A percentile compares a stretch with the other conserved stretches of the same genome.
These are phyloP conservation scores for Lipomyces spencermartinsiae DNA, from an alignment of 805 yeast species.

Conservation along the genomic window DNA sequence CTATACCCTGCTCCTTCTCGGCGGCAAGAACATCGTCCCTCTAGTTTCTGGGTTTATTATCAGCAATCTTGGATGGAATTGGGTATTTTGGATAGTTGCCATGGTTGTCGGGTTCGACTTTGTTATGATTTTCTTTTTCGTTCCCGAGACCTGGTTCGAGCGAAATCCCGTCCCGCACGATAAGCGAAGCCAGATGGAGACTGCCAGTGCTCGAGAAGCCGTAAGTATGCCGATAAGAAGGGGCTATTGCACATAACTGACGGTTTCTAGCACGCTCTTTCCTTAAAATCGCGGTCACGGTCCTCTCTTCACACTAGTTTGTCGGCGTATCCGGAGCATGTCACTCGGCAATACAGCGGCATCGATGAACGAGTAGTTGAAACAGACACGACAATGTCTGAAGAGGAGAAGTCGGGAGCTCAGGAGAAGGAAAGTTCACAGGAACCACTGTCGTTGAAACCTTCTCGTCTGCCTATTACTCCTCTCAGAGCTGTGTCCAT, in stretches of 20 bases:
- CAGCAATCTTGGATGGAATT: slow-evolving; percentile 57
- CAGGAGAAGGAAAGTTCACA: background rate
- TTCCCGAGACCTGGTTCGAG: slow-evolving; percentile 71
- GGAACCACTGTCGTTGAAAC: background rate
- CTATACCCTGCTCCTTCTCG: slow-evolving; percentile 60
- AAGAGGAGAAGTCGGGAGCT: background rate
- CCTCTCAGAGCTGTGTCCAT: background rate
- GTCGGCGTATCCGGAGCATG: background rate
- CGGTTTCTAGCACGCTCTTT: background rate
- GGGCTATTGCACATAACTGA: background rate
- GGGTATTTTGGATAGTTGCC: slow-evolving; percentile 66
- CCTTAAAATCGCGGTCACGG: slow-evolving; percentile 3
- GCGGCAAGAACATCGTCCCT: slow-evolving; percentile 64
- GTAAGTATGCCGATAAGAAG: background rate
- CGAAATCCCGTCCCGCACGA: slow-evolving; percentile 58
- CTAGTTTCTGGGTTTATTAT: slow-evolving; percentile 61
- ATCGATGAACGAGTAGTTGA: slow-evolving; percentile 4
- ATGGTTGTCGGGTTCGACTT: slow-evolving; percentile 58
- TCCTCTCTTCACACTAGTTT: slow-evolving; percentile 5
- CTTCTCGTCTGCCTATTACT: background rate
- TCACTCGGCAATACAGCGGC: background rate
- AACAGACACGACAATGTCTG: background rate
- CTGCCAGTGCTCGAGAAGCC: slow-evolving; percentile 54
- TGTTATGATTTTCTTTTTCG: slow-evolving; percentile 57
- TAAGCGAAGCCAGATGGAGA: slow-evolving; percentile 56